Base-by-base conservation (phyloP, 805 yeast genomes). In the Kuraishia hungarica region DNA sequence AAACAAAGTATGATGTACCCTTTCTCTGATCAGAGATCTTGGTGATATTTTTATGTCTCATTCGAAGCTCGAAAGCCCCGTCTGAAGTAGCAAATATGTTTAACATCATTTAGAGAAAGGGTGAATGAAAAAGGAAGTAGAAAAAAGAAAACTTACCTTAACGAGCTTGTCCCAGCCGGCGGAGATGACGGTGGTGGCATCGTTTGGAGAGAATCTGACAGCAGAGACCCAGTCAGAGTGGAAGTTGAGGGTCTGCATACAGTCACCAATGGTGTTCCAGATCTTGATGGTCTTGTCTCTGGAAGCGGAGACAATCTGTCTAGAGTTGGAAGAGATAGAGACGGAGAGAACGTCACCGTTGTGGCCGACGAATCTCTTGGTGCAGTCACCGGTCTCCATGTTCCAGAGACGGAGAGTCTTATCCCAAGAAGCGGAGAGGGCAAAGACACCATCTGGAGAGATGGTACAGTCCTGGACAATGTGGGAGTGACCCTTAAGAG, bases 41-140 rank as follows among this genome's bases (percentile, higher is more conserved):
- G 97, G 97, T 91, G 97, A 87, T 84, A 79, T 78, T 72, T 72
- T 73, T 78, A 84, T 86, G 96, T 93, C 97, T 94, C 99, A 93
- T 90, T 83, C 94, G 87, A 73, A 70, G 76, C 76, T 57, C 62
- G 71, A 67, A 64, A 73, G 75, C 76, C 63, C 70, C 86, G 90
- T 93, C 99, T 82, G 97, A 93, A 93, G 99, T 93, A 93, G 99
- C 99, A 93, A 93, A 94, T 94, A 93, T 86, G 72, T 68, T 65
- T 62, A 66, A 75, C 96, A 89, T 89, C 96, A 89, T 81, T 68
- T 81, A 73, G 69, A 66, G 58, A 64, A 62, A 55, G 48, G 53
- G 54, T 55, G 47, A 54, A 29, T 28, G 48, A 48, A 28, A 39
- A 23, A 46, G 39, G n/a, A 21, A 50, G 19, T 13, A 50, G 49